A percentile compares a stretch with the other conserved stretches of the same genome.
These are phyloP conservation scores for Tardiomyces blankii DNA, from an alignment of 1,139 yeast species.

Conservation along the genomic window DNA sequence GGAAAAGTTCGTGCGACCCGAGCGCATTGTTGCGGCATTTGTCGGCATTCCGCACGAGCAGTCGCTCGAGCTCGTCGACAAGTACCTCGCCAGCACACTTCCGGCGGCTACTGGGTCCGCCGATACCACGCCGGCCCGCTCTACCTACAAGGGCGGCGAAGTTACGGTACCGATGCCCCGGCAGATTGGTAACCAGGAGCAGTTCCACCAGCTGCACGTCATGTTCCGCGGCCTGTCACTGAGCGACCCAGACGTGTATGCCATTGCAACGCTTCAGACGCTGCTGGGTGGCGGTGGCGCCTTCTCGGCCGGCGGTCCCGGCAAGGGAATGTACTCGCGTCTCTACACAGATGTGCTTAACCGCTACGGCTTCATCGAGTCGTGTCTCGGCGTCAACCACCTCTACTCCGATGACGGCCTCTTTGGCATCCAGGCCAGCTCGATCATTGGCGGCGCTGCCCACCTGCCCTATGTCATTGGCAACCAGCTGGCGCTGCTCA, in stretches of 20 bases:
- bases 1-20: slow-evolving; percentile 61
- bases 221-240: slow-evolving; percentile 86
- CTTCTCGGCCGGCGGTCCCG: slow-evolving; percentile 99
- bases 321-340: slow-evolving; percentile 96
- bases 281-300: slow-evolving; percentile 97
- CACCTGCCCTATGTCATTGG: slow-evolving; percentile 74
- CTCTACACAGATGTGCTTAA: slow-evolving; percentile 85
- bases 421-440: slow-evolving; percentile 79
- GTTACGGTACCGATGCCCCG: slow-evolving; percentile 45
- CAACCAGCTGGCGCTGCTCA: slow-evolving; percentile 56
- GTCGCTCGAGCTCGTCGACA: slow-evolving; percentile 55
- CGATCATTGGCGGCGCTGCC: slow-evolving; percentile 78
- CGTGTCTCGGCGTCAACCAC: slow-evolving; percentile 81
- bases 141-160: slow-evolving; percentile 74
- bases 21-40: slow-evolving; percentile 75
- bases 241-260: slow-evolving; percentile 77
- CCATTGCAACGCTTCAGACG: slow-evolving; percentile 83
- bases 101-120: neutral
- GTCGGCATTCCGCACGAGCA: slow-evolving; percentile 69
- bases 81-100: slow-evolving; percentile 32
- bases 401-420: slow-evolving; percentile 84
- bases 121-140: slow-evolving; percentile 26
- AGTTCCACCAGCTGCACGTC: slow-evolving; percentile 74
- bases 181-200: slow-evolving; percentile 65
- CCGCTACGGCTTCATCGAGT: slow-evolving; percentile 84